Base-by-base conservation (phyloP, 2,329 filamentous ascomycete genomes). In the Claviceps sp. region DNA sequence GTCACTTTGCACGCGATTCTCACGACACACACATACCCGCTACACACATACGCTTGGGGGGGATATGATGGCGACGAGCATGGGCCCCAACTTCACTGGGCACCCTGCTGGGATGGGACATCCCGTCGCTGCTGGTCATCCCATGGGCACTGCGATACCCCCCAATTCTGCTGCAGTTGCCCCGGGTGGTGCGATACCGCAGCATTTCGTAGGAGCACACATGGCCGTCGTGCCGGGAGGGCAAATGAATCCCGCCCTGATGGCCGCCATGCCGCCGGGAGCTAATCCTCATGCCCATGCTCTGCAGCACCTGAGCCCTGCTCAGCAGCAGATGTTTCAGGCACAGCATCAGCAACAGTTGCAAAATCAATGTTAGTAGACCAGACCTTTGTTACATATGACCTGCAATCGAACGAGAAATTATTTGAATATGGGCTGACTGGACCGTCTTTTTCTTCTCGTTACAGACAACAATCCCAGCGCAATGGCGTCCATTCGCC, bases 201-300 rank as follows among this genome's bases (percentile, higher is more conserved):
- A 85, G 65, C 84, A 86, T 66, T 75, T 82, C 59, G 69, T 68
- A 38, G 70, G 79, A 68, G 64, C 61, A 43, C 83, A 86, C 59
- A 85, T 86, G 71, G 82, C 78, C 55, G 85, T 85, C 53, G 84
- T 79, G 38, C 83, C 85, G 20, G 82, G 80, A 58, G 79, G 78
- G 55, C 84, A 86, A 64, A 82, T 87, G 57, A 86, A 81, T 64
- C 83, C 86, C 60, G 79, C 81, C 52, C 79, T 89, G 75, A 88
- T 90, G 84, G 78, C 72, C 57, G 82, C 78, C 53, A 87, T 90
- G 80, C 84, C 85, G 56, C 83, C 83, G 34, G 80, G 83, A 55
- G 75, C 74, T 57, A 77, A 73, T 50, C 79, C 79, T 53, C 85
- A 80, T 66, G 77, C 79, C 54, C 85, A 88, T 68, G 82, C 82